phyloP scores from a whole-genome alignment of 306 rosid species.

The Cyclanthera cordifolia region DNA sequence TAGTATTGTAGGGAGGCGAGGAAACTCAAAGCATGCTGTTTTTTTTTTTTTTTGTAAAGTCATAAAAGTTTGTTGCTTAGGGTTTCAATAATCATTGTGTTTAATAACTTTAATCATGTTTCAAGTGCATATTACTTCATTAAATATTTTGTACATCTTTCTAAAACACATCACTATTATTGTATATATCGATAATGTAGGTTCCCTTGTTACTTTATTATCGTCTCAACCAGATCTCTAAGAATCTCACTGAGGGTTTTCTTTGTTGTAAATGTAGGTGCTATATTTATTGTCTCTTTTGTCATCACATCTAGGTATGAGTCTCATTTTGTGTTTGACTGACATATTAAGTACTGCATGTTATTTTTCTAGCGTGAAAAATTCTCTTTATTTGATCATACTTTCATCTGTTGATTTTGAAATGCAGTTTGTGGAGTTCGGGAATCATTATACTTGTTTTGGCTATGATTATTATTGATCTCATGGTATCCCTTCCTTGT shows the following conservation, averaged over 20 bases:
- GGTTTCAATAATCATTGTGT: neutral
- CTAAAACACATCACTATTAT: neutral
- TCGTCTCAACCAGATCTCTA: neutral
- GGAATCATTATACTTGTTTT: conserved; percentile 67
- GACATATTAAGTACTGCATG: neutral
- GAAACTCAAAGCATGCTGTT: neutral
- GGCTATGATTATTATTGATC: conserved; percentile 86
- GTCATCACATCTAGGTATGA: conserved; percentile 71
- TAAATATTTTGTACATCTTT: neutral
- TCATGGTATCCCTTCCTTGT: conserved; percentile 47
- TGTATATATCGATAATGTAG: neutral
- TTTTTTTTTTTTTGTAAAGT: neutral
- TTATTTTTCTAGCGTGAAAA: neutral
- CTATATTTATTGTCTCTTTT: conserved; percentile 77
- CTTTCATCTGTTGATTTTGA: conserved; percentile 14
- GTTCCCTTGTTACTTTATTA: neutral
- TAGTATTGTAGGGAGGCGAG: conserved; percentile 21
- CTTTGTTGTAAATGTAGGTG: conserved; percentile 44
- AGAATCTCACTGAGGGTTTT: conserved; percentile 2
- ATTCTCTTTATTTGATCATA: neutral
- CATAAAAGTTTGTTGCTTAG: neutral
- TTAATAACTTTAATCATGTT: neutral
- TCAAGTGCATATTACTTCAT: neutral
- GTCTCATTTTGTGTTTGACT: conserved; percentile 19
- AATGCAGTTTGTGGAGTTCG: conserved; percentile 81